phyloP scores from a whole-genome alignment of 495 filamentous ascomycete genomes.

The Neurospora sp. region DNA sequence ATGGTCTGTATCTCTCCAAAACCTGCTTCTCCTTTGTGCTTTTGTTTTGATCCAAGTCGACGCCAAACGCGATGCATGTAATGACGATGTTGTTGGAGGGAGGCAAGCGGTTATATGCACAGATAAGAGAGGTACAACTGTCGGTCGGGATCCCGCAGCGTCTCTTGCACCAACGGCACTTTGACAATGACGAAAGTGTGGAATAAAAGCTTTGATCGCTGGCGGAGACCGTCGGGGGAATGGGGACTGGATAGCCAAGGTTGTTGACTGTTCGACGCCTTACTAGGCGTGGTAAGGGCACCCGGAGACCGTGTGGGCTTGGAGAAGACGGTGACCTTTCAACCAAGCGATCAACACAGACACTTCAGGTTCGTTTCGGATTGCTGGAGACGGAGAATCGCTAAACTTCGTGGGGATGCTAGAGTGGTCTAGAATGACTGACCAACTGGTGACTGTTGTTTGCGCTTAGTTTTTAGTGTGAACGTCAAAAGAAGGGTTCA shows the following conservation, averaged over 20 bases:
- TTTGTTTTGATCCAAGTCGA: background rate
- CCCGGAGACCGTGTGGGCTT: background rate
- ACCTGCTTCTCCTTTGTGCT: background rate
- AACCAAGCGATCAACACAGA: background rate
- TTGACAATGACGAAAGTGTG: background rate
- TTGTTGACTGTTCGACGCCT: background rate
- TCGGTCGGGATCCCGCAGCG: background rate
- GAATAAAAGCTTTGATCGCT: background rate
- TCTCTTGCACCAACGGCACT: background rate
- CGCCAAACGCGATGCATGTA: background rate
- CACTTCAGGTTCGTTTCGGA: background rate
- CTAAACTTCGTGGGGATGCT: background rate
- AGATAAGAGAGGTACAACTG: background rate
- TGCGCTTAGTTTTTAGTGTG: background rate
- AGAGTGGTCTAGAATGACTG: background rate
- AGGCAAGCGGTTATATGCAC: background rate
- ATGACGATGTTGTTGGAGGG: background rate
- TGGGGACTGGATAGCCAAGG: background rate
- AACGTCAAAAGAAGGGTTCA: background rate
- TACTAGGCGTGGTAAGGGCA: background rate
- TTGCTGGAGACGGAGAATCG: background rate
- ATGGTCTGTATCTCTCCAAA: background rate
- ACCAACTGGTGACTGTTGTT: background rate
- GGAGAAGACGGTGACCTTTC: background rate
- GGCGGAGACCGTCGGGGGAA: background rate